phyloP scores from a whole-genome alignment of 768 basidiomycete genomes.

The Coprinopsis marcescibilis region DNA sequence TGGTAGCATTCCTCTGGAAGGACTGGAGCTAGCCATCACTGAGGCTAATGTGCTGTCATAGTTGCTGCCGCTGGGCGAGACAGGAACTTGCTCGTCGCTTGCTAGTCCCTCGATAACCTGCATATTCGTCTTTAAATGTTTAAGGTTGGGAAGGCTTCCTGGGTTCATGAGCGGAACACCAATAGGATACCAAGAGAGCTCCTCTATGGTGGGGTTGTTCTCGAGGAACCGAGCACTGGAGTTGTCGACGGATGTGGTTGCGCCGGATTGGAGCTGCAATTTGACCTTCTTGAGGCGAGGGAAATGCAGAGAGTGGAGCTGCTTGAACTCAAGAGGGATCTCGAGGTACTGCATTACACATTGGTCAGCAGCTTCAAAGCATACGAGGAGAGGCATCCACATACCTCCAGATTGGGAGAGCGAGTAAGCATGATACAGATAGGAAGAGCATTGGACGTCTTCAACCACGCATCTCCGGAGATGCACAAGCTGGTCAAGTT shows the following conservation, averaged over 20 bases:
- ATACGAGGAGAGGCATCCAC: neutral
- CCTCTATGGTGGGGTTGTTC: constrained; percentile 40
- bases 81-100: neutral
- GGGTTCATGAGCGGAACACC: constrained; percentile 27
- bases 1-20: neutral
- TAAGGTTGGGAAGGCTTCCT: constrained; percentile 36
- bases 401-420: constrained; percentile 26
- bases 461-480: constrained; percentile 25
- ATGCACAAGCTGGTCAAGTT: constrained; percentile 26
- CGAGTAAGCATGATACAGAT: constrained; percentile 23
- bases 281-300: constrained; percentile 37
- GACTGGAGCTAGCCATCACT: no score
- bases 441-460: constrained; percentile 24
- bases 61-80: no score
- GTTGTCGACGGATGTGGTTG: constrained; percentile 26
- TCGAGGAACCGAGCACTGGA: constrained; percentile 35
- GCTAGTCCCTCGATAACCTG: constrained; percentile 33
- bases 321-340: constrained; percentile 40
- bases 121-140: constrained; percentile 28
- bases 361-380: constrained; percentile 1
- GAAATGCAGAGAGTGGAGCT: constrained; percentile 31
- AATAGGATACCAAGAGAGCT: constrained; percentile 41
- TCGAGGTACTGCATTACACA: constrained; percentile 31
- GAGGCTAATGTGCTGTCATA: no score
- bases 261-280: constrained; percentile 37